Conservation (phyloP, 1,139 yeast genomes). For the Scheffersomyces cryptocercus region DNA sequence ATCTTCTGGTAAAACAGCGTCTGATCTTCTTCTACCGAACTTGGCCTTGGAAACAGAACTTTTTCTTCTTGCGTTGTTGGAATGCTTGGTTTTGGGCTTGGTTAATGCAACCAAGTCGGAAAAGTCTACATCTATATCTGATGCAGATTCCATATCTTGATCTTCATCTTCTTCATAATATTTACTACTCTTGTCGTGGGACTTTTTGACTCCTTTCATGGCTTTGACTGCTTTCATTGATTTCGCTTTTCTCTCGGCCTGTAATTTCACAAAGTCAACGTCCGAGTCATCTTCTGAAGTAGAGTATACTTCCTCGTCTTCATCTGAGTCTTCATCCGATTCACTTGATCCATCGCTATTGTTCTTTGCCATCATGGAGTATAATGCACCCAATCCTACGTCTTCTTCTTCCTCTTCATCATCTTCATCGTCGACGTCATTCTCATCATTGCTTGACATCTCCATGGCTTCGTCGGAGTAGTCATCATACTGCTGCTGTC, state of each 20-base stretch:
- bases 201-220: conserved; percentile 30
- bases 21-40: conserved; percentile 41
- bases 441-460: conserved; percentile 10
- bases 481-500: conserved; percentile 4
- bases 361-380: conserved; percentile 15
- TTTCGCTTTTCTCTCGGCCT: conserved; percentile 63
- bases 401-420: conserved; percentile 19
- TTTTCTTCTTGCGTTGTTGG: conserved; percentile 13
- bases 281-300: conserved; percentile 67
- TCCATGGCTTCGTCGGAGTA: conserved; percentile 16
- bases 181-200: conserved; percentile 2
- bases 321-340: conserved; percentile 9
- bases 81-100: conserved; percentile 8
- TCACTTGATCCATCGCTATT: neutral
- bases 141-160: conserved; percentile 3
- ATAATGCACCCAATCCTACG: conserved; percentile 30
- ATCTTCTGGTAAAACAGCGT: conserved; percentile 47
- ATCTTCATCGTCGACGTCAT: conserved; percentile 15
- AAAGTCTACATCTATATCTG: conserved; percentile 3
- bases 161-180: conserved; percentile 2
- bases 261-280: conserved; percentile 69
- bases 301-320: conserved; percentile 27
- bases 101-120: conserved; percentile 12
- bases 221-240: conserved; percentile 54
- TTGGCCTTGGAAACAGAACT: conserved; percentile 25